These are phyloP conservation scores for Wickerhamomyces pijperi DNA, from an alignment of 805 yeast species.

Conservation along the genomic window DNA sequence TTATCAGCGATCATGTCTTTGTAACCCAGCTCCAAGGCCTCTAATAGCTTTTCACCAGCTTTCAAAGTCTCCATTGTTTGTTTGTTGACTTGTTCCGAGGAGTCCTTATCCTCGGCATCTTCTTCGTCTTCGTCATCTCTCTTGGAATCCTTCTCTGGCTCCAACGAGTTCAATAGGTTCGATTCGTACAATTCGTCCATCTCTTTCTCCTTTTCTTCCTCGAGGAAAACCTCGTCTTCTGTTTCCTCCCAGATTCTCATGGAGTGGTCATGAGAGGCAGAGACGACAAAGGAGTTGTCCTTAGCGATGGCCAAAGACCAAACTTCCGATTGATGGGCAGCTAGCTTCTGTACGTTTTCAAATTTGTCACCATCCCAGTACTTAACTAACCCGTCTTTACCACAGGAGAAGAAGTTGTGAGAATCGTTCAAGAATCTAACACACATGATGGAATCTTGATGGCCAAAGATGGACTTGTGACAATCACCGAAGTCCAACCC, in stretches of 20 bases:
- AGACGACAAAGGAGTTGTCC: conserved; percentile 60
- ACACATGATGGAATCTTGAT: conserved; percentile 88
- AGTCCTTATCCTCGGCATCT: conserved; percentile 34
- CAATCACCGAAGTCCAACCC: conserved; percentile 99
- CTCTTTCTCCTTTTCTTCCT: conserved; percentile 94
- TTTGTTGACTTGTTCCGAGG: conserved; percentile 54
- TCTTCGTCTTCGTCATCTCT: conserved; percentile 24
- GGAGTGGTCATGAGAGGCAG: conserved; percentile 89
- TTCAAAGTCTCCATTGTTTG: conserved; percentile 88
- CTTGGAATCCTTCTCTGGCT: conserved; percentile 33
- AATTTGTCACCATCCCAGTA: conserved; percentile 99
- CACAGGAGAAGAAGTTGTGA: conserved; percentile 81
- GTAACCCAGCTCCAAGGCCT: conserved; percentile 76
- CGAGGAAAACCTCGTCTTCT: conserved; percentile 90
- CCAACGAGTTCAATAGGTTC: conserved; percentile 64
- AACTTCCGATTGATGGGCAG: conserved; percentile 85
- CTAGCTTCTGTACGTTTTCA: conserved; percentile 80
- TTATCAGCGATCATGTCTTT: conserved; percentile 53
- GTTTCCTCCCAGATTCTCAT: conserved; percentile 90
- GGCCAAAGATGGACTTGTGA: conserved; percentile 93
- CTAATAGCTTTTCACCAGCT: conserved; percentile 88
- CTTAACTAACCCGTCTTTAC: conserved; percentile 82
- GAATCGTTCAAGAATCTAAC: conserved; percentile 77
- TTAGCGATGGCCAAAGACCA: conserved; percentile 81
- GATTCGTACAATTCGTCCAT: conserved; percentile 85